These are phyloP conservation scores for Ulota crispa DNA, from an alignment of 225 moss, liverwort and hornwort genomes.

Conservation along the genomic window DNA sequence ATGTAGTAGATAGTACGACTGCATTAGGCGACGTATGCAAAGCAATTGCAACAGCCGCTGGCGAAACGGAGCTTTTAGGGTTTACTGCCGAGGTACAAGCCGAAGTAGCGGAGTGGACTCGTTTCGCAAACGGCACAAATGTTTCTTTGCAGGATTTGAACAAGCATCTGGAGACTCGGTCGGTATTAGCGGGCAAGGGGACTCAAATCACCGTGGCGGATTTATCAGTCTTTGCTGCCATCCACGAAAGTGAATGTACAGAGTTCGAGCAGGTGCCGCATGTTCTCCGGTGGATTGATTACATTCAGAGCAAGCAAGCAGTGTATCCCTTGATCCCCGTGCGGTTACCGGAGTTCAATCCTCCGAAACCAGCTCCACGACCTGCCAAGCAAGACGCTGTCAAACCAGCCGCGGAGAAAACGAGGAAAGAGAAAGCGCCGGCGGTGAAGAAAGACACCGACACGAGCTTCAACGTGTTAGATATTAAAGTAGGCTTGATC, in stretches of 20 bases:
- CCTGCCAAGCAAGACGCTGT: conserved; percentile 30
- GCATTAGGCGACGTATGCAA: conserved; percentile 34
- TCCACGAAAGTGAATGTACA: conserved; percentile 21
- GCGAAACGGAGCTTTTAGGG: conserved; percentile 34
- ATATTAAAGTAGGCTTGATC: conserved; percentile 60
- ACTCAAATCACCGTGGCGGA: conserved; percentile 48
- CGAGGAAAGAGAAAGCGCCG: conserved; percentile 63
- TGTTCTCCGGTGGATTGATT: conserved; percentile 49
- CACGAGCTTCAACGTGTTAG: conserved; percentile 53
- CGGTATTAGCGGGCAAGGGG: conserved; percentile 46
- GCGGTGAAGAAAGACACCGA: conserved; percentile 68
- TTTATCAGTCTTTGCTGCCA: conserved; percentile 39
- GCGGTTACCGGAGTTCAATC: conserved; percentile 38
- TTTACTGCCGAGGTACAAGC: conserved; percentile 23
- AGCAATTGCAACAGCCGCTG: conserved; percentile 22
- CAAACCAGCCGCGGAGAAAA: conserved; percentile 39
- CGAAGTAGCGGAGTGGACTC: conserved; percentile 35
- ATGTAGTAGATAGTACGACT: not conserved
- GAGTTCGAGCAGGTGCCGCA: conserved; percentile 35
- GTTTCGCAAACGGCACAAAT: conserved; percentile 18
- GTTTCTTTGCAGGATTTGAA: conserved; percentile 33
- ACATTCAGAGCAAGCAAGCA: conserved; percentile 41
- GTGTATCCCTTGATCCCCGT: conserved; percentile 45
- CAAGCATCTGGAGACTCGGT: conserved; percentile 35
- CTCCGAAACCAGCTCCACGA: conserved; percentile 37